Evolutionary conservation across 495 filamentous ascomycete species (phyloP).

Genomic region (Penicillium subrubescens): DNA sequence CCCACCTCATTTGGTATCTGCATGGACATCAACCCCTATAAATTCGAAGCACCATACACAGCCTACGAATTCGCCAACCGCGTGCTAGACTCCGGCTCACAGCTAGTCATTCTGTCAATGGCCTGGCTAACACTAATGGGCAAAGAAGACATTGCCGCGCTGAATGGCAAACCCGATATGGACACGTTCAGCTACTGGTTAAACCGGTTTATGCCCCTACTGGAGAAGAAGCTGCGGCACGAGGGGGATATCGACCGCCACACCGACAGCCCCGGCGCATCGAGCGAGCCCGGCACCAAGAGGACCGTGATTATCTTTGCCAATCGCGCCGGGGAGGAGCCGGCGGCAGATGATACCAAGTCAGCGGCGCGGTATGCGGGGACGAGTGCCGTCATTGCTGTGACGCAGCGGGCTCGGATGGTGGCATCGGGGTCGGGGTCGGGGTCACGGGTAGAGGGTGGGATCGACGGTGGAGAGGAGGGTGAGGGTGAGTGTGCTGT

Average conservation of each 20-base stretch:
- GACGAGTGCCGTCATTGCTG: conserved; percentile 77
- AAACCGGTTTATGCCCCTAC: conserved; percentile 74
- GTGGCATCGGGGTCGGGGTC: conserved; percentile 21
- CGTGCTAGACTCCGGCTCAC: conserved; percentile 63
- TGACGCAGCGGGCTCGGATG: conserved; percentile 48
- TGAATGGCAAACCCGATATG: conserved; percentile 65
- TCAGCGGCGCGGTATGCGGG: conserved; percentile 68
- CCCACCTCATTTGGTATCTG: conserved; percentile 84
- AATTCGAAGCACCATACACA: conserved; percentile 73
- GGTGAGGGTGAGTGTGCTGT: conserved; percentile 22
- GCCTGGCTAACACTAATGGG: conserved; percentile 73
- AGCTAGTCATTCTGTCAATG: conserved; percentile 81
- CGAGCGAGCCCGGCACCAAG: conserved; percentile 23
- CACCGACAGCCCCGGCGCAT: conserved; percentile 10
- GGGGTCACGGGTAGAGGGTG: conserved; percentile 33
- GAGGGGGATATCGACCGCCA: conserved; percentile 27
- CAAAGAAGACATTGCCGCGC: conserved; percentile 49
- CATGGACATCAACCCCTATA: conserved; percentile 73
- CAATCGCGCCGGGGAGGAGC: conserved; percentile 78
- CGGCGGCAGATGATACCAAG: conserved; percentile 47
- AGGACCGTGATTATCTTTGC: conserved; percentile 80
- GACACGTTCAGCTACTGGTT: conserved; percentile 90
- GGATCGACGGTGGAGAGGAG: conserved; percentile 9
- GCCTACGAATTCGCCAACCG: conserved; percentile 87
- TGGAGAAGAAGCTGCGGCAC: conserved; percentile 52